Evolutionary conservation across 2,329 filamentous ascomycete species (phyloP).

Genomic region (Remersonia thermophila): DNA sequence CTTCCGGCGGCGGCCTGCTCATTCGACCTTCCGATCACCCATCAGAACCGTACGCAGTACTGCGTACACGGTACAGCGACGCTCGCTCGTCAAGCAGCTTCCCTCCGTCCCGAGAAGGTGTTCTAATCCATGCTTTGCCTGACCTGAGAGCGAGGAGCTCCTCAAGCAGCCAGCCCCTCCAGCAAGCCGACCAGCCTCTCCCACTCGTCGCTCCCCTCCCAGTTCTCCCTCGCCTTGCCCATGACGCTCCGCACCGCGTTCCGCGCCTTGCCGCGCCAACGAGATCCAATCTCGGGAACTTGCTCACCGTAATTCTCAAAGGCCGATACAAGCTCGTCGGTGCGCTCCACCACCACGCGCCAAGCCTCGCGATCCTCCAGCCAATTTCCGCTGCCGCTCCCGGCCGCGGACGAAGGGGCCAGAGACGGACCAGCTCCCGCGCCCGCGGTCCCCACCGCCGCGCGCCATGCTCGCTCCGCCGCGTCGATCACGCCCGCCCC

Average conservation of each 20-base stretch:
- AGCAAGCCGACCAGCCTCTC: constrained; percentile 43
- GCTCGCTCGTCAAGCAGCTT: no score
- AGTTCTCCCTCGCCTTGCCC: constrained; percentile 66
- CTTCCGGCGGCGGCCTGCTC: no score
- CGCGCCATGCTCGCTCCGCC: constrained; percentile 82
- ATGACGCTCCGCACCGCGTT: constrained; percentile 74
- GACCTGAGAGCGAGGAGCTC: no score
- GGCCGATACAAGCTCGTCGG: constrained; percentile 67
- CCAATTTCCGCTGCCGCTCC: constrained; percentile 36
- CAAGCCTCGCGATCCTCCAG: constrained; percentile 52
- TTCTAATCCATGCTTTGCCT: no score
- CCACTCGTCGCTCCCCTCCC: constrained; percentile 69
- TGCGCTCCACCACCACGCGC: constrained; percentile 62
- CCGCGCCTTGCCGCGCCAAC: constrained; percentile 81
- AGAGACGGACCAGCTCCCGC: constrained; percentile 17
- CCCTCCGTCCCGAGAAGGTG: no score
- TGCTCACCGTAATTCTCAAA: constrained; percentile 67
- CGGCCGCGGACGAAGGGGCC: constrained; percentile 32
- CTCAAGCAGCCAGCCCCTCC: constrained; percentile 27
- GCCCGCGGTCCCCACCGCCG: constrained; percentile 43
- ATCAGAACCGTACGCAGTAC: no score
- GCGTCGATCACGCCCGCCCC: constrained; percentile 64
- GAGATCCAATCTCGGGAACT: constrained; percentile 55
- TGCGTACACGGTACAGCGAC: no score
- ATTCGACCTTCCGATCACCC: no score